Conservation (phyloP, 2,329 filamentous ascomycete species). For the Sordariomycetes sp. region DNA sequence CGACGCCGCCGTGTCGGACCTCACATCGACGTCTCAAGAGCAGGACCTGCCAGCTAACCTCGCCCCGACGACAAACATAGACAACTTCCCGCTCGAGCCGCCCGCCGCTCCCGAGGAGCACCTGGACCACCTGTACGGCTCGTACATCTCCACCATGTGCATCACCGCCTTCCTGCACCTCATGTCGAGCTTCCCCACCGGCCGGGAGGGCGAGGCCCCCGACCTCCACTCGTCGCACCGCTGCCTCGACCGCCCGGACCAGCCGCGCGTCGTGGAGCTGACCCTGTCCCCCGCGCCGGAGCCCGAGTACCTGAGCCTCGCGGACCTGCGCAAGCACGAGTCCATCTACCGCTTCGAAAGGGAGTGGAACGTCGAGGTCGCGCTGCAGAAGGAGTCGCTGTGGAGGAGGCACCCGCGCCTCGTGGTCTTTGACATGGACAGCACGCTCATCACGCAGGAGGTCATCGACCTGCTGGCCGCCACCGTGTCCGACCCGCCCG, state of each 20-base stretch:
- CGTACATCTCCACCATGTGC: slow-evolving; percentile 54
- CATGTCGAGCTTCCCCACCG: slow-evolving; percentile 51
- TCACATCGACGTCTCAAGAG: slow-evolving; percentile 13
- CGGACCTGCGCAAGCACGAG: slow-evolving; percentile 69
- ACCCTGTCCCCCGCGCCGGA: slow-evolving; percentile 50
- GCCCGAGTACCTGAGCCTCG: slow-evolving; percentile 52
- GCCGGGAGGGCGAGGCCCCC: slow-evolving; percentile 27
- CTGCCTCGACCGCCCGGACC: slow-evolving; percentile 49
- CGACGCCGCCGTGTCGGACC: slow-evolving; percentile 20
- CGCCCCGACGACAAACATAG: slow-evolving; percentile 46
- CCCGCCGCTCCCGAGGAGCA: slow-evolving; percentile 45
- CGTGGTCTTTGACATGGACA: slow-evolving; percentile 98
- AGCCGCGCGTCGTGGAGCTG: slow-evolving; percentile 56
- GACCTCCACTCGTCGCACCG: slow-evolving; percentile 51
- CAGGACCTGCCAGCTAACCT: slow-evolving; percentile 35
- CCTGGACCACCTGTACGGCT: slow-evolving; percentile 55
- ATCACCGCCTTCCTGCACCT: slow-evolving; percentile 56
- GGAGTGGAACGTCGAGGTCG: slow-evolving; percentile 81
- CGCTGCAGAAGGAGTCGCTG: slow-evolving; percentile 62
- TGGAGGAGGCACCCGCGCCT: slow-evolving; percentile 74
- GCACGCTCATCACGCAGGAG: slow-evolving; percentile 92
- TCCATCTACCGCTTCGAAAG: slow-evolving; percentile 75
- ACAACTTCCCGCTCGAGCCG: slow-evolving; percentile 50
- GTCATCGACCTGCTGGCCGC: slow-evolving; percentile 93
- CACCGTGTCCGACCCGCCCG: slow-evolving; percentile 55